These are phyloP conservation scores for Penicillium sp. DNA, from an alignment of 2,329 filamentous ascomycete species.

Conservation along the genomic window DNA sequence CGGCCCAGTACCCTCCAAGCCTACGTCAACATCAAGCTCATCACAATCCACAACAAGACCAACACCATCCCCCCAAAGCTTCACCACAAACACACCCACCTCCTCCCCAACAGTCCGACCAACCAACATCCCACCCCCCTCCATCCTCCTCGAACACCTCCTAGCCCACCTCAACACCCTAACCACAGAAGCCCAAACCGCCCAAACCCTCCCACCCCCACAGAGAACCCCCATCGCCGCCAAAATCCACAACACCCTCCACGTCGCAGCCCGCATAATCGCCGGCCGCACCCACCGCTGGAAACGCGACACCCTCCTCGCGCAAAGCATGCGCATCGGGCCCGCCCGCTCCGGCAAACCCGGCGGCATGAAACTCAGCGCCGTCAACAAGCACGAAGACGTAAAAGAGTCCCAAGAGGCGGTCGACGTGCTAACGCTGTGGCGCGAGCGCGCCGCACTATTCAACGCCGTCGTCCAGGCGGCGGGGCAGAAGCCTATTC, in stretches of 20 bases:
- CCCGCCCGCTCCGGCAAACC: constrained; percentile 69
- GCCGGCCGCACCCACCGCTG: constrained; percentile 83
- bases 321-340: constrained; percentile 84
- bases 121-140: constrained; percentile 86
- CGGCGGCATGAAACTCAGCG: constrained; percentile 87
- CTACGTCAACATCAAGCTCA: constrained; percentile 6
- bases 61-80: constrained; percentile 17
- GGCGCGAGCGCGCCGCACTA: constrained; percentile 74
- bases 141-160: constrained; percentile 76
- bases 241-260: constrained; percentile 34
- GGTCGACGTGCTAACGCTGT: constrained; percentile 72
- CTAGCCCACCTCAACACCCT: constrained; percentile 69
- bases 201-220: constrained; percentile 52
- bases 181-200: constrained; percentile 65
- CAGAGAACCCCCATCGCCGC: constrained; percentile 21
- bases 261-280: constrained; percentile 75
- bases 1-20: constrained; percentile 14
- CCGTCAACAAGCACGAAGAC: constrained; percentile 81
- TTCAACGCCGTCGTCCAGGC: constrained; percentile 64
- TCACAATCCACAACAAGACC: constrained; percentile 13
- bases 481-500: constrained; percentile 53
- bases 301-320: constrained; percentile 83
- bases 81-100: constrained; percentile 11
- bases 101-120: constrained; percentile 56
- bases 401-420: constrained; percentile 82